Evolutionary conservation across 768 basidiomycete species (phyloP), one percentile per base, ranked within the genome.

Genomic region (Hygrophoropsis aurantiaca): DNA sequence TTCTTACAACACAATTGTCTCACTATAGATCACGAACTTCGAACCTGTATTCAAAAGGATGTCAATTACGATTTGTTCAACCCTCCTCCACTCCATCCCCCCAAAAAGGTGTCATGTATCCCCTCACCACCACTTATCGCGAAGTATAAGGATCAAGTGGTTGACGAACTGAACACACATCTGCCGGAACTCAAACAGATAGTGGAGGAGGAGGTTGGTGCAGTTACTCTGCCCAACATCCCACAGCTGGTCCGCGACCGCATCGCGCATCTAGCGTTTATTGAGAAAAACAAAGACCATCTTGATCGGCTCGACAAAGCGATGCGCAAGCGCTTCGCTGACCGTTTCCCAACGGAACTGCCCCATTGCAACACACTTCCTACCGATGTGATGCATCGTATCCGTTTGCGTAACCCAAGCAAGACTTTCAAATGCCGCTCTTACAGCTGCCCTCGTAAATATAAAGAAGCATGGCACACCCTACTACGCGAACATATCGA

Each of bases 401-500:
- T 62, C 10, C 36, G 24, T 0, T 36, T 60, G 3, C 58, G 58
- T 21, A 52, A 64, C 24, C 26, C 49, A 0, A 44, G 33, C 6
- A 50, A 47, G 19, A 39, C 50, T 3, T 57, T 64, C 8, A 25
- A 46, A 4, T 35, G 25, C 0, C 38, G 52, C 5, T 32, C 44
- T 5, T 64, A 62, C 30, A 43, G 44, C 16, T 58, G 54, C 16
- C 58, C 62, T 0, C 26, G 52, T 11, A 64, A 60, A n/a, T 61
- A 59, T 34, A 23, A 41, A 0, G 61, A 68, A 11, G 58, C 58
- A 0, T 71, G 66, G 66, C 36, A 57, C 4, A 53, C 32, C 1
- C 42, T 72, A 0, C 50, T 72, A 1, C 32, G 69, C 3, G 51
- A 67, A 23, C 71, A 72, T 39, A 41, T 71, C 1, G 54, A 30